phyloP scores from a whole-genome alignment of 129 eudicot genomes.

The Glebionis coronaria region DNA sequence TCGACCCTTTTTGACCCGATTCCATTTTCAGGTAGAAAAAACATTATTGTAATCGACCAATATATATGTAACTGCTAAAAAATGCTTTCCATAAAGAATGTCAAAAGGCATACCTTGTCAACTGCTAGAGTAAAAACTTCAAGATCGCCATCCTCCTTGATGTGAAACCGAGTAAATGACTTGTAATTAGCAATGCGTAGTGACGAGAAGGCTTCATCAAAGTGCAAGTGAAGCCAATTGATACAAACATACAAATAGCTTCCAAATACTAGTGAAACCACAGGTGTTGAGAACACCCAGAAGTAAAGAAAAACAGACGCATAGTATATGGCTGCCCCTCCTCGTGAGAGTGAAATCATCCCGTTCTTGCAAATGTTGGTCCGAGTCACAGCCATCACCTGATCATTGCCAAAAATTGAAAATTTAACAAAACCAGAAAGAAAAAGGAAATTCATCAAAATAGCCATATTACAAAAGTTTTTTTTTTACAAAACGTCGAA shows the following conservation, averaged over 20 bases:
- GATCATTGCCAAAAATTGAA: background rate
- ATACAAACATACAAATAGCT: conserved; percentile 95
- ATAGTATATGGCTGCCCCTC: conserved; percentile 80
- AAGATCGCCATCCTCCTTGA: conserved; percentile 73
- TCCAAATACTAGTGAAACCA: conserved; percentile 91
- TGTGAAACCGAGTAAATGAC: conserved; percentile 87
- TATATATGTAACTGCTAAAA: background rate
- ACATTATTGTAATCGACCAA: background rate
- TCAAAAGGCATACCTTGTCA: conserved; percentile 59
- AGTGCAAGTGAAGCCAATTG: conserved; percentile 94
- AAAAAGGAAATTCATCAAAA: background rate
- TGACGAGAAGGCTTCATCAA: conserved; percentile 97
- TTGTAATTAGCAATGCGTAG: conserved; percentile 96
- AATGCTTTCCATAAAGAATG: background rate
- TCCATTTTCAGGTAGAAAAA: background rate
- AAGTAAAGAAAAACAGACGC: conserved; percentile 89
- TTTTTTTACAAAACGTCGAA: no score
- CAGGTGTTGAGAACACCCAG: conserved; percentile 97
- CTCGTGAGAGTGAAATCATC: conserved; percentile 75
- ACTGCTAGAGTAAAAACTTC: conserved; percentile 93
- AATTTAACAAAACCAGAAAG: background rate
- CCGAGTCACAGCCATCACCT: conserved; percentile 99
- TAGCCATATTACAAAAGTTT: no score
- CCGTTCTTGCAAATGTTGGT: conserved; percentile 86
- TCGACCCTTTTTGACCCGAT: no score